Evolutionary conservation across 768 basidiomycete genomes (phyloP).

Genomic region (Agrocybe praecox): DNA sequence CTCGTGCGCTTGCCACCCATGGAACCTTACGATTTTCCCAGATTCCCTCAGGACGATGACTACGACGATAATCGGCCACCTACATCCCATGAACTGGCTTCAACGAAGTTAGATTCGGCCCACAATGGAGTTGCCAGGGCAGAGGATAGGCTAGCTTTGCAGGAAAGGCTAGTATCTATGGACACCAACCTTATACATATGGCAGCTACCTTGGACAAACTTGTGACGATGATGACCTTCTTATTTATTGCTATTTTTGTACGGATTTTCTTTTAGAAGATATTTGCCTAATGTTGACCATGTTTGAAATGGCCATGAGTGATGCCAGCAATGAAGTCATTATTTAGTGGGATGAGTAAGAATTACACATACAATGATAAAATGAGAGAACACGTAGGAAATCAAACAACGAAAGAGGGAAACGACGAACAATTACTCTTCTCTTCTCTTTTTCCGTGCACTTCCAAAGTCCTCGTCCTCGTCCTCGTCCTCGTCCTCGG

Average conservation of each 20-base stretch:
- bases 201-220: constrained; percentile 35
- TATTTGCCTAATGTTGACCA: no score
- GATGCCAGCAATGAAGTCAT: neutral
- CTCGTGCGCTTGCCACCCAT: constrained; percentile 29
- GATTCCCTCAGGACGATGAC: constrained; percentile 30
- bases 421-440: constrained; percentile 3
- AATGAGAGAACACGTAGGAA: neutral
- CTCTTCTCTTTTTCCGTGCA: constrained; percentile 20
- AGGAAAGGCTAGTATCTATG: constrained; percentile 31
- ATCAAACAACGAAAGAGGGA: neutral
- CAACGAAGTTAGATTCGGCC: neutral
- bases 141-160: constrained; percentile 21
- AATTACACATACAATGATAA: neutral
- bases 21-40: constrained; percentile 17
- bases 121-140: constrained; percentile 17
- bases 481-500: constrained; percentile 16
- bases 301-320: no score
- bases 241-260: neutral
- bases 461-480: constrained; percentile 14
- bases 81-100: constrained; percentile 17
- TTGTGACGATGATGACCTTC: constrained; percentile 17
- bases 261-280: neutral
- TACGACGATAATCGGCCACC: constrained; percentile 35
- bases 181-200: constrained; percentile 37
- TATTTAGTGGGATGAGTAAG: neutral